Percentiles rank a stretch among this genome's conserved stretches.
Conservation (phyloP, 2,329 filamentous ascomycete genomes). For the Arthrobotrys pseudoclavata region DNA sequence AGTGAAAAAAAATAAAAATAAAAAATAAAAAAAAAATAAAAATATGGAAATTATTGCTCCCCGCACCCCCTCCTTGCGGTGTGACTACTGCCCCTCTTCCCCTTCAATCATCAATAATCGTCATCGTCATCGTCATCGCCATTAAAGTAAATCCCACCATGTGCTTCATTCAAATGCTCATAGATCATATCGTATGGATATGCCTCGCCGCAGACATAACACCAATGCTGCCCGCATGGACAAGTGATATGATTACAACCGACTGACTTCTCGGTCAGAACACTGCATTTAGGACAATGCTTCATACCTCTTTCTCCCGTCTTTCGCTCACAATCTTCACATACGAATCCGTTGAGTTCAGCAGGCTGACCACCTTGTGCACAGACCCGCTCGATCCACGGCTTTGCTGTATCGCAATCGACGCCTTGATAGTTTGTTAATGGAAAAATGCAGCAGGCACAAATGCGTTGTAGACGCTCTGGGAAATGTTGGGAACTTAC, state of each 20-base stretch:
- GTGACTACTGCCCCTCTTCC: neutral
- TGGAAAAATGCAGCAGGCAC: conserved; percentile 25
- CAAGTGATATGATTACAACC: conserved; percentile 68
- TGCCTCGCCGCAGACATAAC: conserved; percentile 66
- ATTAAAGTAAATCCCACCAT: conserved; percentile 63
- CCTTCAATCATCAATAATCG: conserved; percentile 2
- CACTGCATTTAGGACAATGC: conserved; percentile 66
- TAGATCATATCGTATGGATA: conserved; percentile 65
- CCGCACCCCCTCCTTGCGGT: too few species aligned
- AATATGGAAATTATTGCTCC: too few species aligned
- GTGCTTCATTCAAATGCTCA: conserved; percentile 65
- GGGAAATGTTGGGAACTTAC: conserved; percentile 32
- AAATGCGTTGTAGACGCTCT: conserved; percentile 18
- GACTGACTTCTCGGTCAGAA: conserved; percentile 65
- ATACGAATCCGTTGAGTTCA: conserved; percentile 67
- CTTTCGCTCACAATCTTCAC: conserved; percentile 66
- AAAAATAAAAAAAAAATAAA: too few species aligned
- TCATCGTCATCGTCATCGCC: conserved; percentile 29
- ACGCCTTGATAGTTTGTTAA: conserved; percentile 62
- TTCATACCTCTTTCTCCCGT: conserved; percentile 59
- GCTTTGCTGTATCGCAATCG: conserved; percentile 67
- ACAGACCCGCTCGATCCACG: conserved; percentile 68
- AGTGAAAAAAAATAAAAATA: neutral
- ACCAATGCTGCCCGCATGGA: conserved; percentile 66
- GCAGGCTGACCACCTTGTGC: conserved; percentile 66